phyloP scores from a whole-genome alignment of 2,329 filamentous ascomycete species.

The Sclerotinia subarctica region DNA sequence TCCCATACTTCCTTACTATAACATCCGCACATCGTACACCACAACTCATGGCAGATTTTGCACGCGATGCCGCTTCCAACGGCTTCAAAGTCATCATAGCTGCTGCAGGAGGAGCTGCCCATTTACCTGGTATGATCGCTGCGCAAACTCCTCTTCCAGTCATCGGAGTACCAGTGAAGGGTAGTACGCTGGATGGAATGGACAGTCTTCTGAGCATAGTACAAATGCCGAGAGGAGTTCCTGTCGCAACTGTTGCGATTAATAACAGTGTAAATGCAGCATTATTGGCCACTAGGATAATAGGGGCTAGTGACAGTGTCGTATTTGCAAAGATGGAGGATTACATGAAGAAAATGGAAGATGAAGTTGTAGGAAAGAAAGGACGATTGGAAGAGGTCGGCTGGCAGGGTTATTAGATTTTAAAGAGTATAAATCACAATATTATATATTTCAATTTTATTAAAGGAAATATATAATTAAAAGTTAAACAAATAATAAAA shows the following conservation, averaged over 20 bases:
- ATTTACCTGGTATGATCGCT: constrained; percentile 22
- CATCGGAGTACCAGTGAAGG: constrained; percentile 75
- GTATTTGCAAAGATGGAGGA: constrained; percentile 56
- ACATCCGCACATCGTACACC: constrained; percentile 79
- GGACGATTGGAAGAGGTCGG: constrained; percentile 53
- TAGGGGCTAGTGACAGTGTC: constrained; percentile 56
- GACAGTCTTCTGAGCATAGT: constrained; percentile 65
- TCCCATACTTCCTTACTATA: constrained; percentile 70
- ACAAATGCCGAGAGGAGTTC: constrained; percentile 72
- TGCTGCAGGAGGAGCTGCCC: constrained; percentile 70
- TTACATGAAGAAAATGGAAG: constrained; percentile 62
- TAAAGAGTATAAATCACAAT: too few species aligned
- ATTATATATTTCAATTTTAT: too few species aligned
- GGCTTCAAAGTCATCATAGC: constrained; percentile 42
- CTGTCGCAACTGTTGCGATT: constrained; percentile 73
- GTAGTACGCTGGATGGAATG: constrained; percentile 62
- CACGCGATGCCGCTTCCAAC: constrained; percentile 37
- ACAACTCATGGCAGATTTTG: constrained; percentile 64
- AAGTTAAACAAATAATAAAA: too few species aligned
- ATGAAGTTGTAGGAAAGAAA: constrained; percentile 64
- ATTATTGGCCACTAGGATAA: constrained; percentile 65
- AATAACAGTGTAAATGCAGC: constrained; percentile 79
- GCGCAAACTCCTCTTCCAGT: constrained; percentile 53
- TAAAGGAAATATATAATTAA: too few species aligned
- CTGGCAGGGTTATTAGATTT: constrained; percentile 48